Evolutionary conservation across 176 grass and related monocot species (phyloP).

Genomic region (Metroxylon sagu): DNA sequence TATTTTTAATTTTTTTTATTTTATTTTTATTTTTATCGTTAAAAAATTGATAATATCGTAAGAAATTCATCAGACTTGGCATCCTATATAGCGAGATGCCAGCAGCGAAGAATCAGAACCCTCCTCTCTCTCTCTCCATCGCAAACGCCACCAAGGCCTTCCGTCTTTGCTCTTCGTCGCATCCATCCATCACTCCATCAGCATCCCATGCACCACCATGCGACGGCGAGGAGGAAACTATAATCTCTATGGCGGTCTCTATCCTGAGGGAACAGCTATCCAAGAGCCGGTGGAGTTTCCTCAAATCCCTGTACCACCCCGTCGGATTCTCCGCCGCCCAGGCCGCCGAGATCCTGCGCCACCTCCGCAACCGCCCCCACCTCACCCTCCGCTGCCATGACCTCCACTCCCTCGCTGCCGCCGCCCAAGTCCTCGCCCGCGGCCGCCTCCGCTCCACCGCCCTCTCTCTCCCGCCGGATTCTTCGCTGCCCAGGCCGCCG

Average conservation of each 20-base stretch:
- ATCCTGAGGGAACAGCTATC: conserved; percentile 7
- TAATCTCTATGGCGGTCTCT: conserved; percentile 8
- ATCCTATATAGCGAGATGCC: too few species aligned
- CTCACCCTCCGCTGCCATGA: not conserved
- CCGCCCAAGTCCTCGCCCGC: too few species aligned
- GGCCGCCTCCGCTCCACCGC: not conserved
- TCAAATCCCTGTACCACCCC: not conserved
- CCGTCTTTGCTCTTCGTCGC: not conserved
- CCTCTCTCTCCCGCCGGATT: conserved; percentile 1
- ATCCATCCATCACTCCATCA: not conserved
- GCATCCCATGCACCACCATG: not conserved
- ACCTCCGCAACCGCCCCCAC: too few species aligned
- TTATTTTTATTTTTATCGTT: too few species aligned
- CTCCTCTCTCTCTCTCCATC: too few species aligned
- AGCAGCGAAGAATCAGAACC: too few species aligned
- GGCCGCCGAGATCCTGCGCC: not conserved
- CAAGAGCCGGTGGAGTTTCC: conserved; percentile 6
- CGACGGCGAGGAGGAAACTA: conserved; percentile 1
- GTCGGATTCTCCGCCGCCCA: conserved; percentile 2
- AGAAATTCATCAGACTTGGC: too few species aligned
- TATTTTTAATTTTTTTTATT: too few species aligned
- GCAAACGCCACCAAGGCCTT: too few species aligned
- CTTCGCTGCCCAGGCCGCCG: too few species aligned
- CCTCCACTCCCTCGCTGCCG: conserved; percentile 1
- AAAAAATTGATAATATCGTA: too few species aligned